These are phyloP conservation scores for Capronia epimyces DNA, from an alignment of 2,329 filamentous ascomycete genomes.

Conservation along the genomic window DNA sequence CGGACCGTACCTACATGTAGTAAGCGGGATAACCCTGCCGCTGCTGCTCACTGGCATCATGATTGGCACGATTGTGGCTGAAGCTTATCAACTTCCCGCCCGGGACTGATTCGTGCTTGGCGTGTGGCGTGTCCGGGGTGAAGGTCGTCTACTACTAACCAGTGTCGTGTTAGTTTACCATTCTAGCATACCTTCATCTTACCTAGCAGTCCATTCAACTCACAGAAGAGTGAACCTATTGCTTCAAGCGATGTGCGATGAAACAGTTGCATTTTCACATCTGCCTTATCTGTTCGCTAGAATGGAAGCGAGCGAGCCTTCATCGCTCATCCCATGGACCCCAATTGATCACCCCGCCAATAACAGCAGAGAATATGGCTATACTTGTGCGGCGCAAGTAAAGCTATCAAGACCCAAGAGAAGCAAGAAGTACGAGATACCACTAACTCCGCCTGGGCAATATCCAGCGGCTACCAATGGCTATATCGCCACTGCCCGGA, in stretches of 20 bases:
- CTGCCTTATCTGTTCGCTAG: constrained; percentile 4
- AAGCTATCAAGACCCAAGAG: constrained; percentile 3
- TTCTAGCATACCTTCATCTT: no score
- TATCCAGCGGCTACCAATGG: constrained; percentile 14
- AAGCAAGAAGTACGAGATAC: constrained; percentile 11
- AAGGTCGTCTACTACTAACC: constrained; percentile 2
- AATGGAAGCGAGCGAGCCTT: constrained; percentile 8
- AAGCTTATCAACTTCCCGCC: constrained; percentile 11
- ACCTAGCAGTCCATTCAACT: no score
- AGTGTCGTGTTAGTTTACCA: neutral
- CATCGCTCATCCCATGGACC: neutral
- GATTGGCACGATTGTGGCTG: no score
- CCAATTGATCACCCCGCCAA: constrained; percentile 8
- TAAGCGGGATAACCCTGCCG: no score
- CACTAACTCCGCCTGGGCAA: constrained; percentile 13
- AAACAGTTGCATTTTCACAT: constrained; percentile 11
- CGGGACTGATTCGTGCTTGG: constrained; percentile 4
- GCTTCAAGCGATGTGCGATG: constrained; percentile 10
- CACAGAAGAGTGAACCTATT: no score
- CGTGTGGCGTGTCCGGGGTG: constrained; percentile 6
- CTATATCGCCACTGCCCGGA: constrained; percentile 2
- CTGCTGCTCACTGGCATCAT: no score
- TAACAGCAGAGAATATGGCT: constrained; percentile 11
- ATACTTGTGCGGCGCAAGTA: constrained; percentile 11
- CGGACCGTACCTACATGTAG: no score